These are phyloP conservation scores for Kodamaea hsintzibuensis DNA, from an alignment of 805 yeast species.

Conservation along the genomic window DNA sequence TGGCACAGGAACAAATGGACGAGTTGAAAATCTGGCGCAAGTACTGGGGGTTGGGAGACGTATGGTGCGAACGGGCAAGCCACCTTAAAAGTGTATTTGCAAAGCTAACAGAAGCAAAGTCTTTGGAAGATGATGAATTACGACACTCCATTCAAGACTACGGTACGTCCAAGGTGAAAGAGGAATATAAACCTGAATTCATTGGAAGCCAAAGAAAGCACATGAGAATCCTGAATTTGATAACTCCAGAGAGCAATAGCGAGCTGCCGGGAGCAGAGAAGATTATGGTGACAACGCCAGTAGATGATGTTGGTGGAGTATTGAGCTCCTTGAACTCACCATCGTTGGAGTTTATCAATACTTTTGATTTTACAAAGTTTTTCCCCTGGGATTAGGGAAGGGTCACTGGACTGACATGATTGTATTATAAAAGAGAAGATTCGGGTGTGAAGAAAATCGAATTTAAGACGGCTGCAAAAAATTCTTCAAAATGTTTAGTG, in stretches of 20 bases:
- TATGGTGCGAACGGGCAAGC: conserved; percentile 28
- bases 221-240: conserved; percentile 16
- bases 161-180: conserved; percentile 29
- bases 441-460: too few relatives aligned
- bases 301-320: neutral
- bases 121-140: conserved; percentile 20
- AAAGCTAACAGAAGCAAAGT: conserved; percentile 13
- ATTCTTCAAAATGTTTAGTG: too few relatives aligned
- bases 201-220: conserved; percentile 10
- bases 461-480: too few relatives aligned
- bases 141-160: conserved; percentile 31
- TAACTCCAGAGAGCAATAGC: conserved; percentile 5
- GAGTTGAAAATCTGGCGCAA: conserved; percentile 25
- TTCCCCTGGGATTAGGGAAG: conserved; percentile 20
- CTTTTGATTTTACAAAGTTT: conserved; percentile 18
- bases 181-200: conserved; percentile 17
- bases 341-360: conserved; percentile 19
- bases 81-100: conserved; percentile 26
- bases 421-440: too few relatives aligned
- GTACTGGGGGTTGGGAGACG: conserved; percentile 31
- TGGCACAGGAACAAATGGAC: conserved; percentile 25
- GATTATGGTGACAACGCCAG: neutral
- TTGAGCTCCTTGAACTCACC: conserved; percentile 13
- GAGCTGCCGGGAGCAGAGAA: neutral
- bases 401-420: too few relatives aligned